Evolutionary conservation across 306 rosid species (phyloP).

Genomic region (Astragalus glycyphyllos): DNA sequence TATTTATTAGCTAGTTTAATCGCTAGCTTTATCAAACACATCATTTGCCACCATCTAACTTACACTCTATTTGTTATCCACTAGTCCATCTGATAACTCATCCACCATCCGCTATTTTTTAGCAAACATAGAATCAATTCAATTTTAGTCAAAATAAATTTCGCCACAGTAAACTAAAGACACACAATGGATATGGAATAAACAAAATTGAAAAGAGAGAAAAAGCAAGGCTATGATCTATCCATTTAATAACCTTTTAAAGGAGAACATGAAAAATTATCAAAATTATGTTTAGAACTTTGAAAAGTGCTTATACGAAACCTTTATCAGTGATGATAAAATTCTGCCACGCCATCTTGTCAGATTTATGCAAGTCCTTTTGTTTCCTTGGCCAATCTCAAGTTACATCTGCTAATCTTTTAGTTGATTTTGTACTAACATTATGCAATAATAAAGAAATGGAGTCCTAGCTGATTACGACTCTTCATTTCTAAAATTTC

Average conservation of each 20-base stretch:
- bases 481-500: conserved; percentile 19
- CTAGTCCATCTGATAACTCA: too few species aligned
- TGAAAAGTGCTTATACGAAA: conserved; percentile 20
- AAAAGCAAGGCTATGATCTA: neutral
- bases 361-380: conserved; percentile 6
- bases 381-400: conserved; percentile 21
- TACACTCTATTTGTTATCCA: too few species aligned
- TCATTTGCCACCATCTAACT: too few species aligned
- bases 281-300: conserved; percentile 11
- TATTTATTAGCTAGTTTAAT: too few species aligned
- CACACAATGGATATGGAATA: too few species aligned
- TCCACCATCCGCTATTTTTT: too few species aligned
- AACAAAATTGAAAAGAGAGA: neutral
- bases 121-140: too few species aligned
- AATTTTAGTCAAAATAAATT: too few species aligned
- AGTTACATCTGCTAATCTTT: neutral
- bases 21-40: too few species aligned
- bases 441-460: conserved; percentile 21
- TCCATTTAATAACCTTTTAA: neutral
- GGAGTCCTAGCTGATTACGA: conserved; percentile 24
- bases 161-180: too few species aligned
- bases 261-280: conserved; percentile 2
- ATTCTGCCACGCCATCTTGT: conserved; percentile 37
- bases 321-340: conserved; percentile 24
- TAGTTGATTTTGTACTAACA: conserved; percentile 23